Percentiles rank a stretch among this genome's conserved stretches.
These are phyloP conservation scores for Quercus tomentella DNA, from an alignment of 331 rosid species.

Conservation along the genomic window DNA sequence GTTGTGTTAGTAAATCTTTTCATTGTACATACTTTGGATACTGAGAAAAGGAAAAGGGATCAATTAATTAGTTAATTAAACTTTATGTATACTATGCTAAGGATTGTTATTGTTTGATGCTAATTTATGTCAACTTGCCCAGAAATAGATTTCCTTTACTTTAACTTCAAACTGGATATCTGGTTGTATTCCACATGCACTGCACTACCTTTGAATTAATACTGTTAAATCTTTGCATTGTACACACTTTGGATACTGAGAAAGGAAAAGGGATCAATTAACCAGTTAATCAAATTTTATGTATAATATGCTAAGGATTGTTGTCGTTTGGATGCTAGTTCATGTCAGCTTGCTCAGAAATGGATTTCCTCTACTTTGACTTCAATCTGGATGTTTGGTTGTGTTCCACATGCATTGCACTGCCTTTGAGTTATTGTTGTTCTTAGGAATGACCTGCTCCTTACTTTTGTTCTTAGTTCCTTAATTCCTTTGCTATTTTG, in stretches of 20 bases:
- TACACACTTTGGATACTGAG: background rate
- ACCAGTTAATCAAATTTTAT: background rate
- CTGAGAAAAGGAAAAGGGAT: background rate
- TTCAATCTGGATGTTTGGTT: background rate
- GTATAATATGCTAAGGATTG: background rate
- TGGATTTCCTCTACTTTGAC: background rate
- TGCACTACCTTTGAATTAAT: background rate
- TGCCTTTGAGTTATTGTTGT: background rate
- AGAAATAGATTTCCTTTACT: background rate
- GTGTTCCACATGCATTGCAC: background rate
- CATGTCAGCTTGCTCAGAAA: background rate
- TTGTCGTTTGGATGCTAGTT: background rate
- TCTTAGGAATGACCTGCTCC: background rate
- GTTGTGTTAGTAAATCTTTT: background rate
- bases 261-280: background rate
- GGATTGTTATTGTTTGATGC: background rate
- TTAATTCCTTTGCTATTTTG: background rate
- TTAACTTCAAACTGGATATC: background rate
- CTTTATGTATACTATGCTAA: background rate
- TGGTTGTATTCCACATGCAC: background rate
- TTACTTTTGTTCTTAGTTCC: background rate
- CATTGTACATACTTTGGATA: background rate
- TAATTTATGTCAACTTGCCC: background rate
- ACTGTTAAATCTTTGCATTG: background rate
- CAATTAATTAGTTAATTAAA: background rate